Conservation (phyloP, 129 eudicot genomes). For the Escallonia herrerae region DNA sequence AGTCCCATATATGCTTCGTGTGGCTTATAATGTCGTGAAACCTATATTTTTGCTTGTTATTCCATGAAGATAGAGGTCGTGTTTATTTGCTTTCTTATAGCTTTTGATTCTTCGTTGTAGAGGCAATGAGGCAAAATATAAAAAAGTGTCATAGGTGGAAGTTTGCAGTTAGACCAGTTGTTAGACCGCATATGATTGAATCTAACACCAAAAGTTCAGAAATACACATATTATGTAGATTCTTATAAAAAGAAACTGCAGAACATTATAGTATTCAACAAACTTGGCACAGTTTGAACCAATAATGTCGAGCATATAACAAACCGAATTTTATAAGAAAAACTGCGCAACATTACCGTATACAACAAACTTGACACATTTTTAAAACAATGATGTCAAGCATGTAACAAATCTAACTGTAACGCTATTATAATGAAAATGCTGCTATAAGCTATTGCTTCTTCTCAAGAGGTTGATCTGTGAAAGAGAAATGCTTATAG, state of each 20-base stretch:
- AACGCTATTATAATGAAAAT: background rate
- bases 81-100: no score
- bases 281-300: background rate
- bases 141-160: conserved; percentile 1
- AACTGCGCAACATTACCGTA: no score
- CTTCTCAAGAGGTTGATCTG: background rate
- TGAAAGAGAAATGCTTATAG: background rate
- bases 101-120: conserved; percentile 4
- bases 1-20: no score
- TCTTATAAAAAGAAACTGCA: no score
- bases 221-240: no score
- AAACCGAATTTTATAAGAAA: background rate
- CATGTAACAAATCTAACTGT: background rate
- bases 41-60: no score
- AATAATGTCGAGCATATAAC: background rate
- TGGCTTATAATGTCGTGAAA: no score
- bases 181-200: conserved; percentile 20
- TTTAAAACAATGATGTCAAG: background rate
- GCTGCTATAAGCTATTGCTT: background rate
- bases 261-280: background rate
- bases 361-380: background rate
- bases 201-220: conserved; percentile 12
- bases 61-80: no score
- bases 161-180: conserved; percentile 14
- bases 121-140: background rate